These are phyloP conservation scores for Jatropha multifida DNA, from an alignment of 441 rosid genomes.

Conservation along the genomic window DNA sequence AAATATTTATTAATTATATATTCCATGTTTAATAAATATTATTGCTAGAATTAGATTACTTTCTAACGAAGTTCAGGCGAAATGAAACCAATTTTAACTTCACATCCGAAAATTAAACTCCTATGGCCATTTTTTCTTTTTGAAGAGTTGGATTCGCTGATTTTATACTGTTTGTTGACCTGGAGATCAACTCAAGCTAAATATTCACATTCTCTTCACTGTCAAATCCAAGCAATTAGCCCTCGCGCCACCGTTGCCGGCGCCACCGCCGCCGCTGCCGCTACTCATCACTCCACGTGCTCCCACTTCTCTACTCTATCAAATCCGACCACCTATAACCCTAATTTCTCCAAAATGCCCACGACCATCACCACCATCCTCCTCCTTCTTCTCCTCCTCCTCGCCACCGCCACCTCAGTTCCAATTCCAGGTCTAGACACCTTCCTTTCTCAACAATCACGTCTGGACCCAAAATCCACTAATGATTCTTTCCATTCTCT, in stretches of 20 bases:
- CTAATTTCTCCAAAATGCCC: conserved; percentile 24
- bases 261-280: not conserved
- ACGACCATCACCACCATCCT: conserved; percentile 20
- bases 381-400: conserved; percentile 31
- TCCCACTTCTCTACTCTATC: no score
- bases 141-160: no score
- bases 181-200: no score
- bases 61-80: no score
- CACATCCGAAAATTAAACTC: no score
- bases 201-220: no score
- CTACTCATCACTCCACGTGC: no score
- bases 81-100: no score
- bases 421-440: conserved; percentile 71
- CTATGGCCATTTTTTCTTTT: no score
- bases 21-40: no score
- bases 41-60: no score
- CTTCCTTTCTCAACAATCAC: conserved; percentile 65
- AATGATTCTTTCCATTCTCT: conserved; percentile 52
- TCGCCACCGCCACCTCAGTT: conserved; percentile 5
- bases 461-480: conserved; percentile 24
- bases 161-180: not conserved
- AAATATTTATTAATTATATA: no score
- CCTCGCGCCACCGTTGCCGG: not conserved
- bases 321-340: not conserved
- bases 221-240: not conserved